Evolutionary conservation across 495 filamentous ascomycete species (phyloP).

Genomic region (Neurospora sp.): DNA sequence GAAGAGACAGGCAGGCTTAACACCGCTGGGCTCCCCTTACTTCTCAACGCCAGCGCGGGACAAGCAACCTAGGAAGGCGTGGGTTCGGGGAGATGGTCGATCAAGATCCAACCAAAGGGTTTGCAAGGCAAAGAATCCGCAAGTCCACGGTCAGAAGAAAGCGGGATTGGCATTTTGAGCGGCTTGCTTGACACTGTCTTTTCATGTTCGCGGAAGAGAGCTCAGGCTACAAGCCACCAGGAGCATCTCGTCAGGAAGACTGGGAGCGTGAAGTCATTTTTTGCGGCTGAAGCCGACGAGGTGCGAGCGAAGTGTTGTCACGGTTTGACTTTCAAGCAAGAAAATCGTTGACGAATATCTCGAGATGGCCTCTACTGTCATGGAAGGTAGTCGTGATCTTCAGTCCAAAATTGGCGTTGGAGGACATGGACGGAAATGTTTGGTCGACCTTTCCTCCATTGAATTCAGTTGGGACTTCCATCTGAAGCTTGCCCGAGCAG

Average conservation of each 20-base stretch:
- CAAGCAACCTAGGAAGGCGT: neutral
- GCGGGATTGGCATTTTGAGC: neutral
- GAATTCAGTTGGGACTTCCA: neutral
- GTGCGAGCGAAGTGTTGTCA: neutral
- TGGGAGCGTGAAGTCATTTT: neutral
- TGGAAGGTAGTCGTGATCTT: neutral
- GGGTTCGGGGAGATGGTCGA: neutral
- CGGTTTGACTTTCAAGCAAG: neutral
- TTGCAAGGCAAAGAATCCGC: neutral
- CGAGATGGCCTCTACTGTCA: neutral
- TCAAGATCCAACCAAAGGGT: neutral
- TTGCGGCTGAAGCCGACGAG: neutral
- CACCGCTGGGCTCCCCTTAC: neutral
- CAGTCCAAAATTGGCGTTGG: neutral
- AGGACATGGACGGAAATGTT: neutral
- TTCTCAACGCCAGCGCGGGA: neutral
- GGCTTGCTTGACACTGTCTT: neutral
- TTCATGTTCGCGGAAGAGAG: neutral
- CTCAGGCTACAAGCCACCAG: neutral
- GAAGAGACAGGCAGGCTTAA: neutral
- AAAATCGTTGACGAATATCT: neutral
- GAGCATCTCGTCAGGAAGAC: neutral
- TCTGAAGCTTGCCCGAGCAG: neutral
- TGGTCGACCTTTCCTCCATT: neutral
- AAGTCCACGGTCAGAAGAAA: neutral